A percentile compares a stretch with the other conserved stretches of the same genome.
phyloP scores from a whole-genome alignment of 305 asterid genomes.

The Plantago rigida region DNA sequence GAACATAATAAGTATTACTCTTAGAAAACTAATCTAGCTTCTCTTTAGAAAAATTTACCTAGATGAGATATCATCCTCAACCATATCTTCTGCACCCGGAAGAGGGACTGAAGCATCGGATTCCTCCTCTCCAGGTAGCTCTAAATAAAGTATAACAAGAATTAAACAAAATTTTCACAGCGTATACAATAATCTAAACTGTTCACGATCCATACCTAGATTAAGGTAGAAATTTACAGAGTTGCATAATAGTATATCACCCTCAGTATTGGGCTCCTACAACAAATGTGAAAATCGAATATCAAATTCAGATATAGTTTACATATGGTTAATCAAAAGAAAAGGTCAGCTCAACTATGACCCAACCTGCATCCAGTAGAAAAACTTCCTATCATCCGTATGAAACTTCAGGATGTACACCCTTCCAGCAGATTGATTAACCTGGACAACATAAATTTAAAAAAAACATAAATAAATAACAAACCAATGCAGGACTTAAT shows the following conservation, averaged over 20 bases:
- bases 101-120: conserved; percentile 56
- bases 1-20: background rate
- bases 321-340: conserved; percentile 13
- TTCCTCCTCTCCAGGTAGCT: conserved; percentile 56
- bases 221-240: conserved; percentile 72
- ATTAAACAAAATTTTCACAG: background rate
- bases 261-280: conserved; percentile 75
- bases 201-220: conserved; percentile 40
- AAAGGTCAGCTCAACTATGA: conserved; percentile 17
- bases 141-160: conserved; percentile 31
- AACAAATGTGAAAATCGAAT: conserved; percentile 29
- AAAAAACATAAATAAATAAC: conserved; percentile 7
- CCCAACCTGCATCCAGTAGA: conserved; percentile 94
- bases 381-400: conserved; percentile 77
- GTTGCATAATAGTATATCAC: conserved; percentile 56
- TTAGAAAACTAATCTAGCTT: conserved; percentile 18
- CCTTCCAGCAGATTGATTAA: conserved; percentile 82
- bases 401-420: conserved; percentile 79
- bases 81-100: conserved; percentile 49
- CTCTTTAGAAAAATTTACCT: conserved; percentile 39
- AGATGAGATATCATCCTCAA: conserved; percentile 68
- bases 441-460: conserved; percentile 34
- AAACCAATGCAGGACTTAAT: conserved; percentile 7
- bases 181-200: background rate
- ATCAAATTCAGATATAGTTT: conserved; percentile 9